Percentiles rank a stretch among this genome's conserved stretches.
phyloP scores from a whole-genome alignment of 2,329 filamentous ascomycete species.

The Diatrype stigma region DNA sequence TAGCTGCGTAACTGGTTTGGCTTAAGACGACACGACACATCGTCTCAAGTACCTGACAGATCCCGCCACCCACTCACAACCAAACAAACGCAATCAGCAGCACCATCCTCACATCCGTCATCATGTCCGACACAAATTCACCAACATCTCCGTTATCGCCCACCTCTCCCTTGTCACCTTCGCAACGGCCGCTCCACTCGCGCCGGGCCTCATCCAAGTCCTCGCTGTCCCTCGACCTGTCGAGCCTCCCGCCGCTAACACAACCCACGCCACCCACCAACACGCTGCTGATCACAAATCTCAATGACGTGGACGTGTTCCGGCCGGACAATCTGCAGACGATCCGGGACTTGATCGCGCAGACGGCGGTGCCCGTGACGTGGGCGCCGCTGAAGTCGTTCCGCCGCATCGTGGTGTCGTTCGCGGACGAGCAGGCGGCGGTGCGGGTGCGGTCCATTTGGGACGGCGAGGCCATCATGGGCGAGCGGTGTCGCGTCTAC shows the following conservation, averaged over 20 bases:
- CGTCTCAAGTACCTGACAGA: too few species aligned
- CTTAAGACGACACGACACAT: too few species aligned
- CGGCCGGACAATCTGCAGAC: slow-evolving; percentile 67
- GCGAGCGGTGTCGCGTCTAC: slow-evolving; percentile 64
- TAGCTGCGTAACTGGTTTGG: too few species aligned
- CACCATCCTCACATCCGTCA: slow-evolving; percentile 2
- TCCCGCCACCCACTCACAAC: not conserved
- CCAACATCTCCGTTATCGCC: slow-evolving; percentile 16
- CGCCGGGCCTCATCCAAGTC: slow-evolving; percentile 39
- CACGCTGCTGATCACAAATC: slow-evolving; percentile 80
- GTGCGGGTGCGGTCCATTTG: slow-evolving; percentile 67
- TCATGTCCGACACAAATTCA: slow-evolving; percentile 18
- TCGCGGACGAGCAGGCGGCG: slow-evolving; percentile 66
- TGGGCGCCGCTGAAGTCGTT: slow-evolving; percentile 81
- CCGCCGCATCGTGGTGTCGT: slow-evolving; percentile 75
- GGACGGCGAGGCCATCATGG: slow-evolving; percentile 71
- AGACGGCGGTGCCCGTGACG: slow-evolving; percentile 69
- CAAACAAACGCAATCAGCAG: not conserved
- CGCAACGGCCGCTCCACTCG: slow-evolving; percentile 29
- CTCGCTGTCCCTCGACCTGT: slow-evolving; percentile 68
- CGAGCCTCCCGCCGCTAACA: slow-evolving; percentile 63
- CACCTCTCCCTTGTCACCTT: slow-evolving; percentile 22
- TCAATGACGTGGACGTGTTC: slow-evolving; percentile 70
- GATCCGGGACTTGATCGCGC: slow-evolving; percentile 66
- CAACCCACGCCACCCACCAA: slow-evolving; percentile 75